Base-by-base conservation (phyloP, 164 flowering plant species). In the Umbellularia californica region DNA sequence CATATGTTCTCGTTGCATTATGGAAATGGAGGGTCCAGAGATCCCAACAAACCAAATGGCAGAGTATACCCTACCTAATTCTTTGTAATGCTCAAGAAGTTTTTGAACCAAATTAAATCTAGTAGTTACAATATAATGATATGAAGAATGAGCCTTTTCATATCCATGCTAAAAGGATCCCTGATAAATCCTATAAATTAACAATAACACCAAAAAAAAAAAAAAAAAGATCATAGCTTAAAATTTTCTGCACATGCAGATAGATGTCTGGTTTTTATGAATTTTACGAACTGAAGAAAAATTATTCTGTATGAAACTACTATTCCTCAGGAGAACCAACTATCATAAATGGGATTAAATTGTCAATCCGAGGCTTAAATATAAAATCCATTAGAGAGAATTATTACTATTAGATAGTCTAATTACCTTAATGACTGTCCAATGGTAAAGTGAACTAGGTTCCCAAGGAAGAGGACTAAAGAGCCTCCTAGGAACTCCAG, bases 401-500 rank as follows among this genome's bases (percentile, higher is more conserved):
- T 22, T 22, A 2, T 10, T 12, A 58, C 17, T 6, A 12, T 6
- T 58, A 17, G 22, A n/a, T 17, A 64, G 10, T 24, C 28, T 64
- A 64, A 15, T 15, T 70, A 84, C 89, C 89, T 78, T 82, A 12
- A 84, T 65, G 11, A 84, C 85, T 5, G 84, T 83, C 86, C 86
- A 86, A 65, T 86, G 84, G 51, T 77, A 50, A 11, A 87, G 82
- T 69, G 78, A 77, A 28, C 76, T 3, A 6, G 67, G 13, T 5
- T 84, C 86, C 87, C 84, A 83, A 13, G 84, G 84, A 65, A 79
- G 81, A 25, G 89, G 87, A 77, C 76, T 74, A 63, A 47, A 71
- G 14, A 86, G 89, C 81, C 87, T 82, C 73, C 89, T 82, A 15
- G 87, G 89, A 76, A 86, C 84, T 30, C 80, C 87, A 35, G 75